These are phyloP conservation scores for Aspergillus bridgeri DNA, from an alignment of 495 filamentous ascomycete genomes.

Conservation along the genomic window DNA sequence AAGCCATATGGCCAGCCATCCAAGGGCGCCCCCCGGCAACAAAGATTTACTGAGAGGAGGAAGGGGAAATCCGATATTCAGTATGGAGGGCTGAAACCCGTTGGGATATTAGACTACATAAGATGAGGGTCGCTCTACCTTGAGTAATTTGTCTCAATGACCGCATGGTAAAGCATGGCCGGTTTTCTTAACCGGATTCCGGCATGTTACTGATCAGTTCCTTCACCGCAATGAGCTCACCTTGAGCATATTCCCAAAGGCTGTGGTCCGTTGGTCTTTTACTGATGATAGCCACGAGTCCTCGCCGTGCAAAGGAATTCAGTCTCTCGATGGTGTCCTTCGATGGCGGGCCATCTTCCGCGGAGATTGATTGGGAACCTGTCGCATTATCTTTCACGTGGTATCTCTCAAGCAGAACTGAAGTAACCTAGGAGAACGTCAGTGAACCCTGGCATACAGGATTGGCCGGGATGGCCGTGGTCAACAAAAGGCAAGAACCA, in stretches of 20 bases:
- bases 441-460: not conserved
- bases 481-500: not conserved
- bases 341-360: conserved; percentile 22
- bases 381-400: conserved; percentile 7
- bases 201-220: conserved; percentile 58
- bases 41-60: too few relatives aligned
- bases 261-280: conserved; percentile 52
- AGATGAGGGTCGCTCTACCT: not conserved
- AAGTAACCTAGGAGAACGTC: conserved; percentile 11
- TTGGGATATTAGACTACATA: not conserved
- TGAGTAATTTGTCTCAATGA: not conserved
- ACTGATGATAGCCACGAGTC: conserved; percentile 72
- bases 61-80: too few relatives aligned
- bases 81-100: too few relatives aligned
- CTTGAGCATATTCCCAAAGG: conserved; percentile 64
- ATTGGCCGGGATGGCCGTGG: too few relatives aligned
- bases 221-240: conserved; percentile 74
- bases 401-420: conserved; percentile 3
- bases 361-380: conserved; percentile 2
- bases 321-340: conserved; percentile 59
- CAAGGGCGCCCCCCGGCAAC: too few relatives aligned
- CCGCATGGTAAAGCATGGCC: conserved; percentile 4
- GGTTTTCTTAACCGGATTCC: conserved; percentile 59
- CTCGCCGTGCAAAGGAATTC: conserved; percentile 67
- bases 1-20: too few relatives aligned